Percentiles rank a stretch among this genome's conserved stretches.
These are phyloP conservation scores for Thermothelomyces thermophilus DNA, from an alignment of 2,329 filamentous ascomycete species.

Conservation along the genomic window DNA sequence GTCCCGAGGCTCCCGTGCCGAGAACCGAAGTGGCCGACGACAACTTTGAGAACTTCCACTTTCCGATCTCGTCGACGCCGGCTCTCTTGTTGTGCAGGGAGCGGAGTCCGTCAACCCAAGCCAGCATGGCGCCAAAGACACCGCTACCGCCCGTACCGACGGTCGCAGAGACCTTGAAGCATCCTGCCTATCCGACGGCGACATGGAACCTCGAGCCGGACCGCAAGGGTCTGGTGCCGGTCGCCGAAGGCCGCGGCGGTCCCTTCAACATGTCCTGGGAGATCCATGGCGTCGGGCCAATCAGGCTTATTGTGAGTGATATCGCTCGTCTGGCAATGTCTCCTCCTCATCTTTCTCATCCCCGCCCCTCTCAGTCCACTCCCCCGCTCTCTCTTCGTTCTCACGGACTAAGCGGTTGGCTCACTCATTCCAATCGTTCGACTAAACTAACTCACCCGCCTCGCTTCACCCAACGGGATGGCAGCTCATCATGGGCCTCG, in stretches of 20 bases:
- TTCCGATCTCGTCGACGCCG: background rate
- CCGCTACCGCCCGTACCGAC: constrained; percentile 31
- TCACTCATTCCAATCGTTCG: too few relatives aligned
- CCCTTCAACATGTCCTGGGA: constrained; percentile 74
- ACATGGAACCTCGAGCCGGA: constrained; percentile 65
- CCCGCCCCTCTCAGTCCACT: background rate
- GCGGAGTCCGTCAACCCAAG: background rate
- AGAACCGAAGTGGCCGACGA: too few relatives aligned
- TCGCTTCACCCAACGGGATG: constrained; percentile 2
- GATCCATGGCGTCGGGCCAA: constrained; percentile 64
- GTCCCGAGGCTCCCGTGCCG: background rate
- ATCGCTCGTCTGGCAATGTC: too few relatives aligned
- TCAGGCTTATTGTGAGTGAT: constrained; percentile 63
- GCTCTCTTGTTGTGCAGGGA: too few relatives aligned
- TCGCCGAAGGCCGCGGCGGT: constrained; percentile 65
- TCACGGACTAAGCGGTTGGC: too few relatives aligned
- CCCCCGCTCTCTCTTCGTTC: too few relatives aligned
- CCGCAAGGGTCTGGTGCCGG: constrained; percentile 52
- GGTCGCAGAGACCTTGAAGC: constrained; percentile 52
- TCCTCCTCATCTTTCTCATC: constrained; percentile 3
- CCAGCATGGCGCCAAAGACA: background rate
- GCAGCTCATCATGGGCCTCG: constrained; percentile 77
- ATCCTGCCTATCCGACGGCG: constrained; percentile 60
- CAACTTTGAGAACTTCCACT: background rate
- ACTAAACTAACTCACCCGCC: background rate